Evolutionary conservation across 768 basidiomycete species (phyloP).

Genomic region (Leccinum obscurum): DNA sequence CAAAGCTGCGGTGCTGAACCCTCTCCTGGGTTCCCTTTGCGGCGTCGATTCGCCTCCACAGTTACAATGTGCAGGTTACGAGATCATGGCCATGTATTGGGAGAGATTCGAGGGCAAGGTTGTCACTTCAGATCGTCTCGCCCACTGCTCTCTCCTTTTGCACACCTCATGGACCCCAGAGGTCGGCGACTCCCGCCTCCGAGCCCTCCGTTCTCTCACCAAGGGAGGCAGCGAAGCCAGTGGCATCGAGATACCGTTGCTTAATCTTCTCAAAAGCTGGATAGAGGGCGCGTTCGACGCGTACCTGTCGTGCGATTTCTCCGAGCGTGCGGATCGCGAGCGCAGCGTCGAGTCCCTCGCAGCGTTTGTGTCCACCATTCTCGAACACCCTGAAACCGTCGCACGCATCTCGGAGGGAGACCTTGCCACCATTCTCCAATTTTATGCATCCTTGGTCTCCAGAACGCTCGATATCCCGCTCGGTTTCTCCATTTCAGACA

Average conservation of each 20-base stretch:
- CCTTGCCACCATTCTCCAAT: conserved; percentile 54
- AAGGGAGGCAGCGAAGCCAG: conserved; percentile 57
- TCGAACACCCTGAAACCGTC: conserved; percentile 51
- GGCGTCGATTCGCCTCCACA: conserved; percentile 49
- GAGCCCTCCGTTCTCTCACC: conserved; percentile 65
- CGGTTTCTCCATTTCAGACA: conserved; percentile 17
- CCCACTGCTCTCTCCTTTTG: conserved; percentile 65
- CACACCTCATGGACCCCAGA: conserved; percentile 59
- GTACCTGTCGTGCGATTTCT: conserved; percentile 33
- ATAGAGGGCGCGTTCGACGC: conserved; percentile 65
- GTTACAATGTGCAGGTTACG: conserved; percentile 68
- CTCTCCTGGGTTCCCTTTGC: conserved; percentile 64
- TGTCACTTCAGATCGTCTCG: conserved; percentile 57
- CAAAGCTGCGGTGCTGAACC: conserved; percentile 49
- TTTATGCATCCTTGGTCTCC: conserved; percentile 62
- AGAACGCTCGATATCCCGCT: conserved; percentile 43
- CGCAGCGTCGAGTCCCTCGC: conserved; percentile 63
- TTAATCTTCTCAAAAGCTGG: conserved; percentile 62
- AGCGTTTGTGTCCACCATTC: conserved; percentile 52
- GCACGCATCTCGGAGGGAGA: conserved; percentile 62
- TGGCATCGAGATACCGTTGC: conserved; percentile 61
- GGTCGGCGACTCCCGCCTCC: conserved; percentile 69
- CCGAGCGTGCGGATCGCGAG: conserved; percentile 58
- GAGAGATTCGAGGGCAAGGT: conserved; percentile 53
- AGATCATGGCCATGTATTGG: conserved; percentile 70